Evolutionary conservation across 192 early-diverging fungal species (phyloP), one percentile per base, ranked within the genome.

Genomic region (Mortierella claussenii): DNA sequence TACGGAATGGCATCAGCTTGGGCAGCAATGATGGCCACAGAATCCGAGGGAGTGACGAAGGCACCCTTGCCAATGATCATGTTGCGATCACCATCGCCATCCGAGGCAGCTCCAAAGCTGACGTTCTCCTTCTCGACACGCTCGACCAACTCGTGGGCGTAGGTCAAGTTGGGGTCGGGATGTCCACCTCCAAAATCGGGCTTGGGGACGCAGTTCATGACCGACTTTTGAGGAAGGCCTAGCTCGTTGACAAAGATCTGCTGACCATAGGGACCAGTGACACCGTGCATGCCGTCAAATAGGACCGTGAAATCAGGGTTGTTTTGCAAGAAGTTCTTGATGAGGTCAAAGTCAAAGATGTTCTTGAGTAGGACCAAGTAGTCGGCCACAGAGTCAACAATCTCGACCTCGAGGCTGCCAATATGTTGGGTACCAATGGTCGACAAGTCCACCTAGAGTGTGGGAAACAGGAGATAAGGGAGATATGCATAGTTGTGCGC

Each of bases 71-170:
- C 93, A 75, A 98, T 93, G 51, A 99, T 94, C 97, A 99, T 98
- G 85, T 99, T 98, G 65, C 93, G 92, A 62, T 95, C 97, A 65
- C 97, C 97, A 82, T 99, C 97, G 64, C 97, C 97, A 80, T 99
- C 97, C 0, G 94, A 97, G 6, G 97, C 97, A 18, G 96, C 97
- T 49, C 96, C 97, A 78, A 99, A 94, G 62, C 85, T 83, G 54
- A 96, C 89, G 30, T 76, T 65, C 64, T 95, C 93, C 82, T 82
- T 83, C 65, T 88, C 87, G 21, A 98, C 96, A 27, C 92, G 88
- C 58, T 95, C 93, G 1, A 98, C 96, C 32, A 99, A 85, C 42
- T 92, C 91, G 79, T 96, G 91, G 18, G 97, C 96, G 79, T 99
- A 99, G 11, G 96, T 97, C 78, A 99, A 82, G 80, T 99, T 99